Base-by-base conservation (phyloP, 345 rosid species). In the Adansonia digitata region DNA sequence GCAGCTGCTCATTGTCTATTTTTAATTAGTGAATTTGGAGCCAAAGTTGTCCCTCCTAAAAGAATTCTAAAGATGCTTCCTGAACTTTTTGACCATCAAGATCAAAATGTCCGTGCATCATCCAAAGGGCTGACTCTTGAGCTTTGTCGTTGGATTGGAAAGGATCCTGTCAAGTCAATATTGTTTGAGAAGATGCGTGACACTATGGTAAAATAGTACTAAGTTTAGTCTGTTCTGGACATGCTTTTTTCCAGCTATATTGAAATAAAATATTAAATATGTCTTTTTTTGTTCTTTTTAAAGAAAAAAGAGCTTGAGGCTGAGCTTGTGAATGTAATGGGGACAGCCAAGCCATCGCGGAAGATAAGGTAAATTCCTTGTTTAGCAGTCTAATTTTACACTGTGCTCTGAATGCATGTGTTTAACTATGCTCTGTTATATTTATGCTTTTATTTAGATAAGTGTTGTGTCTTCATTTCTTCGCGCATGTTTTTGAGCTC, bases 291-390 rank as follows among this genome's bases (percentile, higher is more conserved):
- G 13, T 77, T n/a, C n/a, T n/a, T n/a, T 79, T 86, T 66, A 78
- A 42, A 93, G 99, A 96, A 91, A 96, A 93, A 96, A 91, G 99
- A 96, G 86, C 84, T 96, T 90, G 98, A 96, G 85, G 97, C 99
- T 70, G 99, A 96, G 92, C 92, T 96, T 84, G 95, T 86, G 78
- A 96, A 88, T 81, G 98, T 93, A 49, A 77, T 77, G 4, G 99
- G 88, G 77, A 74, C 81, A 37, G 97, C 95, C 52, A 92, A 86
- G 88, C 98, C 99, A 72, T 68, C 89, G 31, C 88, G 95, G 69
- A 96, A 92, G 82, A 93, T 96, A 77, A 93, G 99, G 99, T 96
- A 76, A 82, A 56, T 81, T 69, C 24, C 12, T 52, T 76, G n/a
- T 76, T 60, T 37, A 31, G 26, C 40, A 39, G 11, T 60, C 27